phyloP scores from a whole-genome alignment of 306 rosid species.

The Pachyrhizus erosus region DNA sequence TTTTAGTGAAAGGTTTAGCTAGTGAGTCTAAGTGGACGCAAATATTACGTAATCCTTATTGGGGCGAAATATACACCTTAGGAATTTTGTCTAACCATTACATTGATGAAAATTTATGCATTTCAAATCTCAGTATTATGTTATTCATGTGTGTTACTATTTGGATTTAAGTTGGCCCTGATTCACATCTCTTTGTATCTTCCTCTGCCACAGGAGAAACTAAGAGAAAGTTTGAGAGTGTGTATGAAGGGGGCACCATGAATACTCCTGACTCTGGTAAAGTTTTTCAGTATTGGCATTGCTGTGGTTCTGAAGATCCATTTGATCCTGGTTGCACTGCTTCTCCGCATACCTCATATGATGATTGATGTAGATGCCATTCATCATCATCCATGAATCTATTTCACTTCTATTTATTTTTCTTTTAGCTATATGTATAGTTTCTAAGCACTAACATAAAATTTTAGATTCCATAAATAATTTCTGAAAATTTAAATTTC shows the following conservation, averaged over 20 bases:
- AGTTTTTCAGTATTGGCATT: conserved; percentile 95
- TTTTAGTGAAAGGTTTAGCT: conserved; percentile 29
- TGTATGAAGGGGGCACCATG: conserved; percentile 86
- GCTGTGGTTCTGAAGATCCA: conserved; percentile 95
- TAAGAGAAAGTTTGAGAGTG: conserved; percentile 94
- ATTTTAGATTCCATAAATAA: conserved; percentile 1
- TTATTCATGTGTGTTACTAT: conserved; percentile 21
- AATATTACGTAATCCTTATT: background rate
- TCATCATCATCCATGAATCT: conserved; percentile 35
- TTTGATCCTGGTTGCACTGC: conserved; percentile 87
- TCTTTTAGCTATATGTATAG: conserved; percentile 29
- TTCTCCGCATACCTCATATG: conserved; percentile 80
- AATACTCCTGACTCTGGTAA: conserved; percentile 80
- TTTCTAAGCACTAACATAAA: conserved; percentile 23
- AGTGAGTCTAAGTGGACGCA: conserved; percentile 9
- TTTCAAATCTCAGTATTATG: conserved; percentile 29
- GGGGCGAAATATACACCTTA: background rate
- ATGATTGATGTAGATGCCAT: conserved; percentile 53
- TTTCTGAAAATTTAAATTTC: conserved; percentile 9
- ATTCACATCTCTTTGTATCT: conserved; percentile 34
- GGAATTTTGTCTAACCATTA: conserved; percentile 22
- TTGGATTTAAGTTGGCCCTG: conserved; percentile 28
- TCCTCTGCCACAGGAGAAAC: conserved; percentile 74
- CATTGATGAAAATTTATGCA: conserved; percentile 23
- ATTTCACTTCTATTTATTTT: conserved; percentile 22